Conservation (phyloP, 768 basidiomycete genomes). For the Pluteus cervinus region DNA sequence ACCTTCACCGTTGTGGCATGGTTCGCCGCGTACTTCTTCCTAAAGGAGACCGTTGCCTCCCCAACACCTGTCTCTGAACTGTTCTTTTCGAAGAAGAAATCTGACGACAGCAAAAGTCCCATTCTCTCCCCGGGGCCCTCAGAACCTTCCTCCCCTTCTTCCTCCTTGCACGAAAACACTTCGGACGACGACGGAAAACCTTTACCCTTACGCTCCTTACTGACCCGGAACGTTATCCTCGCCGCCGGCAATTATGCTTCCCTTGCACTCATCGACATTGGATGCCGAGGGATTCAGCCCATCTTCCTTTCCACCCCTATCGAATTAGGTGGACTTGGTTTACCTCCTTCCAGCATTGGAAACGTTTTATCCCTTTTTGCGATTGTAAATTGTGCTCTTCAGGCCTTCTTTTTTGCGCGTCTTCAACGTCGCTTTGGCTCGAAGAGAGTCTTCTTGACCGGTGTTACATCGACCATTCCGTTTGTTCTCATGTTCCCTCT, state of each 20-base stretch:
- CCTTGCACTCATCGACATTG: conserved; percentile 51
- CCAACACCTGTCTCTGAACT: background rate
- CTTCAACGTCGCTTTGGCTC: conserved; percentile 43
- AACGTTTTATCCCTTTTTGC: conserved; percentile 46
- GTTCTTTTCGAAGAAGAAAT: too few species aligned
- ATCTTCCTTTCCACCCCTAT: conserved; percentile 62
- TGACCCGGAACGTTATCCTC: conserved; percentile 42
- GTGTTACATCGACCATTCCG: conserved; percentile 35
- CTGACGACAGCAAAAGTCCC: too few species aligned
- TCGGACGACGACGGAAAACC: conserved; percentile 14
- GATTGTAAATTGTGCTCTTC: conserved; percentile 46
- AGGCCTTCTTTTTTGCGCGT: conserved; percentile 46
- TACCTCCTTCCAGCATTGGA: conserved; percentile 53
- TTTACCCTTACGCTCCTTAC: conserved; percentile 33
- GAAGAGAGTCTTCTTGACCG: conserved; percentile 39
- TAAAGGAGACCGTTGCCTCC: conserved; percentile 33
- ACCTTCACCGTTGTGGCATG: conserved; percentile 41
- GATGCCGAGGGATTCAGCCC: conserved; percentile 53
- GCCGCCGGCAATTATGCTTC: conserved; percentile 48
- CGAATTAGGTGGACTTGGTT: conserved; percentile 53
- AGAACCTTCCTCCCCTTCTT: too few species aligned
- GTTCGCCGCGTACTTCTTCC: conserved; percentile 34
- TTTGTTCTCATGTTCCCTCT: conserved; percentile 43
- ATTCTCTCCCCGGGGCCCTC: background rate
- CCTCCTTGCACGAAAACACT: too few species aligned